A percentile compares a stretch with the other conserved stretches of the same genome.
Conservation (phyloP, 305 asterid species). For the Fraxinus nigra region DNA sequence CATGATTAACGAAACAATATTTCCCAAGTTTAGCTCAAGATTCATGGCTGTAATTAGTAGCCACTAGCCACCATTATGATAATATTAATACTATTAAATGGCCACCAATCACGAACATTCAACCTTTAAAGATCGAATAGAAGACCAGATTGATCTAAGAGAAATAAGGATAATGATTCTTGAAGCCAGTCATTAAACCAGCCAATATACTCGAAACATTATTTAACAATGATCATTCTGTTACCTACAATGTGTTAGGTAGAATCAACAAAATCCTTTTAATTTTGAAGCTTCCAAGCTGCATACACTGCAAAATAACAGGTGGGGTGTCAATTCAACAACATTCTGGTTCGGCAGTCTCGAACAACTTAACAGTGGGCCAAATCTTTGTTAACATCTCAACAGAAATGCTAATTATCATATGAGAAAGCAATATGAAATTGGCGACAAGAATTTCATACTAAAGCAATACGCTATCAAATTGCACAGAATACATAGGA, state of each 20-base stretch:
- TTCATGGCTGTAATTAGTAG: not conserved
- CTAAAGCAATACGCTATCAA: not conserved
- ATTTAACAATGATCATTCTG: not conserved
- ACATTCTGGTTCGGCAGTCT: not conserved
- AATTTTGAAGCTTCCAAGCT: not conserved
- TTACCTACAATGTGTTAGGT: not conserved
- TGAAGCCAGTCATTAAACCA: not conserved
- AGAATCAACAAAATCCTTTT: not conserved
- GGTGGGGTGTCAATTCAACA: not conserved
- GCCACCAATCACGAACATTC: not conserved
- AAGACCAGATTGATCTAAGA: not conserved
- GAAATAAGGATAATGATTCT: not conserved
- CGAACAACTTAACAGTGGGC: not conserved
- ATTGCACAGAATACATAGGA: not conserved
- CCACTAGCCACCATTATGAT: not conserved
- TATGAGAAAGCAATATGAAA: not conserved
- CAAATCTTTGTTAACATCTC: not conserved
- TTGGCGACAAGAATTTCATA: not conserved
- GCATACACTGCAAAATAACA: not conserved
- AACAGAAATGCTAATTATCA: not conserved
- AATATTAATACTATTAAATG: not conserved
- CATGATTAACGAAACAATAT: too few relatives aligned
- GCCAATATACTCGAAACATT: not conserved
- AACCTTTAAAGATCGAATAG: not conserved
- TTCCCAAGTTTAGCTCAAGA: not conserved